These are phyloP conservation scores for Pinus albicaulis DNA, from an alignment of 75 land plant genomes.

Conservation along the genomic window DNA sequence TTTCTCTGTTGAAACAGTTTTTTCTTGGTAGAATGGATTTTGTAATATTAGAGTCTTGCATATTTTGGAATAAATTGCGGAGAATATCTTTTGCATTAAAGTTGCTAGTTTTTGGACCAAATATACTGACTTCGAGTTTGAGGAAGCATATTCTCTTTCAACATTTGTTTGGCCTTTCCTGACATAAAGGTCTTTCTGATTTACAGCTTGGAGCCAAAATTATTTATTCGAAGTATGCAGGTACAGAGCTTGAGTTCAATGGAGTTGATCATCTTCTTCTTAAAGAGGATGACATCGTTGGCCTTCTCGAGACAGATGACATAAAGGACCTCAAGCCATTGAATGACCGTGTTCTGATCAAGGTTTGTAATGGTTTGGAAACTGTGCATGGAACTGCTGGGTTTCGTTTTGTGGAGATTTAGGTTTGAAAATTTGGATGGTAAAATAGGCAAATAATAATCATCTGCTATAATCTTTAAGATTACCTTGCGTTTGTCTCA, in stretches of 20 bases:
- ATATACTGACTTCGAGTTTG: background rate
- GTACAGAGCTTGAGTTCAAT: slow-evolving; percentile 55
- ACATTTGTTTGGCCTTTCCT: background rate
- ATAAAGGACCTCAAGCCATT: slow-evolving; percentile 46
- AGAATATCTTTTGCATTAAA: background rate
- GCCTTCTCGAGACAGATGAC: slow-evolving; percentile 42
- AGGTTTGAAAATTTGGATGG: background rate
- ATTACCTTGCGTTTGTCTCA: too few species aligned
- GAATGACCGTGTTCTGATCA: slow-evolving; percentile 45
- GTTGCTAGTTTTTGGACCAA: background rate
- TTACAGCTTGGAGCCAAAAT: slow-evolving; percentile 39
- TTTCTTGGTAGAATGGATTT: background rate
- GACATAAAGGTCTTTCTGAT: background rate
- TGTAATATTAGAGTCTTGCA: background rate
- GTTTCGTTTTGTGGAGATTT: background rate
- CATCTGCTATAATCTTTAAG: too few species aligned
- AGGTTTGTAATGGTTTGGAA: slow-evolving; percentile 12
- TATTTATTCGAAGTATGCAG: slow-evolving; percentile 58
- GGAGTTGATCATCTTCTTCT: slow-evolving; percentile 37
- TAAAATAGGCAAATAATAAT: too few species aligned
- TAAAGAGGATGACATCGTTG: slow-evolving; percentile 57
- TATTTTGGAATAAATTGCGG: background rate
- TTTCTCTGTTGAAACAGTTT: background rate
- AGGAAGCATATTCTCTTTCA: background rate
- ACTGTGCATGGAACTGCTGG: background rate